Conservation (phyloP, 169 alveolate genomes). For the Cryptosporidium andersoni region DNA sequence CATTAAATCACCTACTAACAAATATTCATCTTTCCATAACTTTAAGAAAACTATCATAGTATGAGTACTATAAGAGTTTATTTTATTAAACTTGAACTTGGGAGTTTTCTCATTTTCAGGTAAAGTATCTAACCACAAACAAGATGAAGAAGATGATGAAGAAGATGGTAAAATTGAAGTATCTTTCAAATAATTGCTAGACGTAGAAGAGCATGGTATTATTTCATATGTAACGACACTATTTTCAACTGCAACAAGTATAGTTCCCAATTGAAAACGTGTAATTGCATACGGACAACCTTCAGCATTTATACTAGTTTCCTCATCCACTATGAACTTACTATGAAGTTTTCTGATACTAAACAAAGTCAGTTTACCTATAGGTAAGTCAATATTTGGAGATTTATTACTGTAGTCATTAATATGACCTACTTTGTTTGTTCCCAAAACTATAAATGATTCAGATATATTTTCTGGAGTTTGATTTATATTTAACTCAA, state of each 20-base stretch:
- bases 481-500: constrained; percentile 7
- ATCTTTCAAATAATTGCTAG: not conserved
- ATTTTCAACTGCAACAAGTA: constrained; percentile 52
- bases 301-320: constrained; percentile 12
- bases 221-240: constrained; percentile 25
- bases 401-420: not conserved
- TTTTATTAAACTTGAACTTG: too few species aligned
- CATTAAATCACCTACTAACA: constrained; percentile 69
- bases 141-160: constrained; percentile 24
- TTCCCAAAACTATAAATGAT: constrained; percentile 50
- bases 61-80: constrained; percentile 21
- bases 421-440: constrained; percentile 8
- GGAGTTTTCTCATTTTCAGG: not conserved
- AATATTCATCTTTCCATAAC: constrained; percentile 25
- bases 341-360: not conserved
- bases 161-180: constrained; percentile 1
- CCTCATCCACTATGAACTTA: constrained; percentile 4
- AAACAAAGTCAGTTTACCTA: constrained; percentile 14
- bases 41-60: constrained; percentile 64
- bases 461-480: not conserved
- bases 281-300: constrained; percentile 50
- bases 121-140: not conserved
- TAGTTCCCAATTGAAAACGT: constrained; percentile 8
- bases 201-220: too few species aligned
- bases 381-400: not conserved